A percentile compares a stretch with the other conserved stretches of the same genome.
phyloP scores from a whole-genome alignment of 23 red algal genomes.

The Gracilaria domingensis region DNA sequence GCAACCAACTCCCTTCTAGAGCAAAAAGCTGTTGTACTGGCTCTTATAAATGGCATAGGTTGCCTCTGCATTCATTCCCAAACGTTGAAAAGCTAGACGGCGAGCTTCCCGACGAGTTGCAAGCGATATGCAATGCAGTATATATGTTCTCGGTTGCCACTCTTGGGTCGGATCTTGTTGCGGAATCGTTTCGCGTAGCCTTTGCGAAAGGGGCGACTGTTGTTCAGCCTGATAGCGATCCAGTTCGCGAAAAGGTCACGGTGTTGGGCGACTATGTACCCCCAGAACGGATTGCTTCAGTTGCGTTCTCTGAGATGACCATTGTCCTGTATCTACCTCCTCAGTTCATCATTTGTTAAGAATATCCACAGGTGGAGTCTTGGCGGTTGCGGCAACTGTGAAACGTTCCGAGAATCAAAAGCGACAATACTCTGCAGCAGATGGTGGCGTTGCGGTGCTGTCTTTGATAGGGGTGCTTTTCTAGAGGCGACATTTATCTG shows the following conservation, averaged over 20 bases:
- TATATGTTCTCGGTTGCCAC: slow-evolving; percentile 63
- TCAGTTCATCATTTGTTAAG: slow-evolving; percentile 53
- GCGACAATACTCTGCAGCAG: slow-evolving; percentile 17
- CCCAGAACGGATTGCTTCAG: slow-evolving; percentile 22
- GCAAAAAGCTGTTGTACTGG: slow-evolving; percentile 43
- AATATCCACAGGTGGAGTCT: slow-evolving; percentile 44
- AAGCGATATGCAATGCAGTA: slow-evolving; percentile 16
- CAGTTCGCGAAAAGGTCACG: slow-evolving; percentile 26
- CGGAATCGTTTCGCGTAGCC: slow-evolving; percentile 58
- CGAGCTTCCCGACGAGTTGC: slow-evolving; percentile 35
- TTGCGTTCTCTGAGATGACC: slow-evolving; percentile 68
- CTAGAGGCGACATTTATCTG: slow-evolving; percentile 9
- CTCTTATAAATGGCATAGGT: slow-evolving; percentile 30
- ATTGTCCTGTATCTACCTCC: slow-evolving; percentile 45
- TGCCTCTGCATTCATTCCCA: slow-evolving; percentile 49
- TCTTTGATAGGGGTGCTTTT: slow-evolving; percentile 64
- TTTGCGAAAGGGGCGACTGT: slow-evolving; percentile 41
- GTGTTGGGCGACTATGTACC: slow-evolving; percentile 42
- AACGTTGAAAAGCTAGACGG: slow-evolving; percentile 37
- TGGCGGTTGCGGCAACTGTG: slow-evolving; percentile 68
- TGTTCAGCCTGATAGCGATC: slow-evolving; percentile 44
- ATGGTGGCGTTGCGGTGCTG: slow-evolving; percentile 46
- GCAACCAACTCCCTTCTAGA: slow-evolving; percentile 32
- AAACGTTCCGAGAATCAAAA: slow-evolving; percentile 5
- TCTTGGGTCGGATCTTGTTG: slow-evolving; percentile 63